Base-by-base conservation (phyloP, 106 monocot species). In the Xerophyta viscosa region DNA sequence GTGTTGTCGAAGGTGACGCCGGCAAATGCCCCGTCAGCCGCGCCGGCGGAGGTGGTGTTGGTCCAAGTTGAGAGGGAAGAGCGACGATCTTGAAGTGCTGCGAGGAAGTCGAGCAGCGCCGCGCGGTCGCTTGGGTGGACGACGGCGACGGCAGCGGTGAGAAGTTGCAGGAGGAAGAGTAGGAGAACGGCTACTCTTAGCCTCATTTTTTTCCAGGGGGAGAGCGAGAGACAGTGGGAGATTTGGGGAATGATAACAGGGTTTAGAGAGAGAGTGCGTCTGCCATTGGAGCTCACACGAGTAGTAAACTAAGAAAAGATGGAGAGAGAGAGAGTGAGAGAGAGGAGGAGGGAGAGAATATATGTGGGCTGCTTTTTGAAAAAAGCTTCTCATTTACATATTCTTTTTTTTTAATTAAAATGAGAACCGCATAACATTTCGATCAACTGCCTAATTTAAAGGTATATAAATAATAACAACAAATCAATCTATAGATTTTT, bases 71-170 rank as follows among this genome's bases (percentile, higher is more conserved):
- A 27, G 56, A 76, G 57, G 59, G 29, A 24, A 27, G 21, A 14
- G 15, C 64, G 52, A n/a, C 71, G 85, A 41, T 74, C 67, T 20
- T 13, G 8, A 41, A 77, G 29, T 19, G 7, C 46, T 12, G 66
- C 63, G 1, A 57, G 69, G 65, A 86, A 31, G 8, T 23, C 0
- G 37, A 81, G 60, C 30, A 86, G 77, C 8, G 81, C 27, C 0
- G 10, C 19, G 7, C 49, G n/a, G 70, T 86, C 86, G 46, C 18
- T 37, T 5, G 45, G 15, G 60, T 76, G 42, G 61, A 66, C 46
- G 21, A 31, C 17, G 13, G 31, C 15, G 17, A 67, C 3, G 17
- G 41, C 2, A 6, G 37, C 6, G 33, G 31, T 13, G 19, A 21
- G 12, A 17, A 31, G 4, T 28, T 5, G 11, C 33, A 52, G 3